Evolutionary conservation across 139 green algal species (phyloP).

Genomic region (Bryopsis sp.): DNA sequence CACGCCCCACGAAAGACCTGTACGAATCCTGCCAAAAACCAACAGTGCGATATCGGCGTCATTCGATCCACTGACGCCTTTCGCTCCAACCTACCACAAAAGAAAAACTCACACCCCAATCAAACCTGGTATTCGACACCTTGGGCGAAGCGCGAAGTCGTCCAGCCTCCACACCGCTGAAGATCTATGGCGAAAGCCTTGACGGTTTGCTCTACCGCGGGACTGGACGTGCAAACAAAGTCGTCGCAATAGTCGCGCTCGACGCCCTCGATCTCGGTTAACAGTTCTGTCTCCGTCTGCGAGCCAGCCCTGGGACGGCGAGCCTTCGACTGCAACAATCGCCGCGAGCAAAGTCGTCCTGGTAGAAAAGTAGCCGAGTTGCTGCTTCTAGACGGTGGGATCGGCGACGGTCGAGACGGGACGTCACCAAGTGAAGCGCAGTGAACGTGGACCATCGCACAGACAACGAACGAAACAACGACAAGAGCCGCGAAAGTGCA

Average conservation of each 20-base stretch:
- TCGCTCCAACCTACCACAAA: background rate
- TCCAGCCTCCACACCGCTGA: background rate
- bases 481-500: too few relatives aligned
- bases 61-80: too few relatives aligned
- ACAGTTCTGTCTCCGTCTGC: background rate
- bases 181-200: slow-evolving; percentile 5
- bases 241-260: slow-evolving; percentile 3
- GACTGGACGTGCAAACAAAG: slow-evolving; percentile 8
- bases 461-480: too few relatives aligned
- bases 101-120: background rate
- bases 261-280: background rate
- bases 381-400: too few relatives aligned
- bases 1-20: background rate
- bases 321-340: too few relatives aligned
- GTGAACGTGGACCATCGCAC: too few relatives aligned
- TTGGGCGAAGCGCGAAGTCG: background rate
- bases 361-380: too few relatives aligned
- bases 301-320: background rate
- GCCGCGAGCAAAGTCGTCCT: too few relatives aligned
- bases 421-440: too few relatives aligned
- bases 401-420: too few relatives aligned
- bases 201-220: background rate
- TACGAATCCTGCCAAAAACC: background rate
- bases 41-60: too few relatives aligned
- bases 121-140: background rate